Conservation (phyloP, 1,284 basidiomycete genomes). For the Somion occarium region DNA sequence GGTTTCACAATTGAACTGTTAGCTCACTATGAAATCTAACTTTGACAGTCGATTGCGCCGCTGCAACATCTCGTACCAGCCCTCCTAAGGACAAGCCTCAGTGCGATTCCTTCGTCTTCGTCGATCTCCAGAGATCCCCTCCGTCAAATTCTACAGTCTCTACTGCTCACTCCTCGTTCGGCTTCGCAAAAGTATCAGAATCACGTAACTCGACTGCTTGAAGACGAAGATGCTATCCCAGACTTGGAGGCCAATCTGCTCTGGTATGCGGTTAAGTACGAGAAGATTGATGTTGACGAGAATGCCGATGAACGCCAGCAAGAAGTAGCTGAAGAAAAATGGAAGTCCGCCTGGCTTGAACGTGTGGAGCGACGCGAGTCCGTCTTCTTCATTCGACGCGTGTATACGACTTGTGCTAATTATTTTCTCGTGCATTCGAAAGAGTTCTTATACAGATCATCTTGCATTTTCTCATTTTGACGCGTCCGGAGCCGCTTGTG, state of each 20-base stretch:
- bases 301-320: constrained; percentile 19
- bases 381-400: constrained; percentile 23
- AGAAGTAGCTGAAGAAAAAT: constrained; percentile 39
- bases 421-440: constrained; percentile 4
- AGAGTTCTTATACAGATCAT: constrained; percentile 73
- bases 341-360: constrained; percentile 52
- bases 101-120: constrained; percentile 23
- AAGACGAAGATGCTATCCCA: constrained; percentile 49
- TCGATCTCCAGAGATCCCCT: constrained; percentile 40
- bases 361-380: constrained; percentile 71
- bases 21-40: no score
- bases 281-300: constrained; percentile 36
- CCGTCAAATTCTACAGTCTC: constrained; percentile 48
- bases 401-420: neutral
- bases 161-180: constrained; percentile 54
- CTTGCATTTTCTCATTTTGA: constrained; percentile 58
- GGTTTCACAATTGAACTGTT: no score
- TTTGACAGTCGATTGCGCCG: constrained; percentile 70
- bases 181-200: constrained; percentile 58
- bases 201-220: constrained; percentile 54
- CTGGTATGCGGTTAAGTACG: constrained; percentile 63
- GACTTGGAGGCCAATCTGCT: constrained; percentile 67
- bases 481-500: constrained; percentile 43
- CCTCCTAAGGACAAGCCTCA: constrained; percentile 31
- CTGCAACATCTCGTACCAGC: constrained; percentile 49